Evolutionary conservation across 2,329 filamentous ascomycete species (phyloP).

Genomic region (Xylariaceae sp.): DNA sequence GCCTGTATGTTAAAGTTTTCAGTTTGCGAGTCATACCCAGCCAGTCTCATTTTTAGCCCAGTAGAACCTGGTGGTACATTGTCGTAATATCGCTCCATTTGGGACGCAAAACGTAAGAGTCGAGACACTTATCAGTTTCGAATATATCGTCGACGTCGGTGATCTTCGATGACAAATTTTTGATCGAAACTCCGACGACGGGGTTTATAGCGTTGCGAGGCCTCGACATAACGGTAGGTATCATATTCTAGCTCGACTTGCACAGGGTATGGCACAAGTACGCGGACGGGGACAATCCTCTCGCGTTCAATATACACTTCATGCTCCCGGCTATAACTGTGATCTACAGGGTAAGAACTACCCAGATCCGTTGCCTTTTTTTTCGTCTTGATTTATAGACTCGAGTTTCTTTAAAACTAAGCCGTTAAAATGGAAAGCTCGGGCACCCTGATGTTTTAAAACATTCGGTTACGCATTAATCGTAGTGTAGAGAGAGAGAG

Average conservation of each 20-base stretch:
- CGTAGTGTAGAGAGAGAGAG: too few species aligned
- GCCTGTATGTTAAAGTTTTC: slow-evolving; percentile 5
- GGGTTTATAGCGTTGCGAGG: slow-evolving; percentile 49
- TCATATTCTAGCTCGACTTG: slow-evolving; percentile 53
- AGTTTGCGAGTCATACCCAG: neutral
- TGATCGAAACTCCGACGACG: slow-evolving; percentile 41
- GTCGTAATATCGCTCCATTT: slow-evolving; percentile 2
- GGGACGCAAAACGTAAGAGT: neutral
- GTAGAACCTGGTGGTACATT: neutral
- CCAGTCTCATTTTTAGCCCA: neutral
- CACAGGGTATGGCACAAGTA: slow-evolving; percentile 51
- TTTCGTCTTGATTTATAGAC: too few species aligned
- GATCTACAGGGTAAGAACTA: too few species aligned
- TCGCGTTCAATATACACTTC: slow-evolving; percentile 62
- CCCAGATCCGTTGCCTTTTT: too few species aligned
- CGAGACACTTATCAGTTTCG: slow-evolving; percentile 29
- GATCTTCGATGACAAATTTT: slow-evolving; percentile 43
- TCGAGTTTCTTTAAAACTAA: too few species aligned
- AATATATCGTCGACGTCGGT: slow-evolving; percentile 38
- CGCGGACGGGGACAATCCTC: slow-evolving; percentile 50
- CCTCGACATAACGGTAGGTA: slow-evolving; percentile 60
- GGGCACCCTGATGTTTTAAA: too few species aligned
- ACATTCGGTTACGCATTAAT: too few species aligned
- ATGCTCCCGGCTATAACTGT: slow-evolving; percentile 42
- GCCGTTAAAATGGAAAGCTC: too few species aligned